Base-by-base conservation (phyloP, 371 early-diverging fungal species). In the Rhizopus delemar region DNA sequence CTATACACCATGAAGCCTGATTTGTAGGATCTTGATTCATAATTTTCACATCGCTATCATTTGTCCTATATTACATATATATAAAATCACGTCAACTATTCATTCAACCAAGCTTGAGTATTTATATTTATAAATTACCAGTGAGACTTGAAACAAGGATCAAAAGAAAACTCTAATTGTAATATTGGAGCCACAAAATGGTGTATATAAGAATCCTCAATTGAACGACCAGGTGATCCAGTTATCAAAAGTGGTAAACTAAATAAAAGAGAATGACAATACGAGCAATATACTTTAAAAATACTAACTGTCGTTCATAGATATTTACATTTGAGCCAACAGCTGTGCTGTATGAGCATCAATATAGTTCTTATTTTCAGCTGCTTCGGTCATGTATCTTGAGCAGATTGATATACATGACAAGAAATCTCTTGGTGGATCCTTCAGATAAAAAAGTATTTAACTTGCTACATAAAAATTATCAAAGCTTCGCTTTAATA, bases 191-290 rank as follows among this genome's bases (percentile, higher is more conserved):
- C 13, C 16, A 46, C 6, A 28, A 16, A 41, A 41, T 54, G 46
- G 5, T 54, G 50, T 11, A 60, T 54, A 49, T 38, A 28, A 6
- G 41, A 49, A 33, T 53, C 55, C 34, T 60, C 50, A 15, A 60
- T 48, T 32, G 60, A 60, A 49, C 50, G 28, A 54, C 54, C 54
- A 39, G 60, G 60, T 11, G 49, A 49, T 39, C 41, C 54, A 54
- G 48, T 41, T 46, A 60, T 33, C 36, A 59, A 59, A 12, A 46
- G 34, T 52, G 59, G 46, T 12, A 59, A 22, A 33, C 51, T 51
- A 59, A 57, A 22, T 22, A 49, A 36, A 57, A 35, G 49, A 12
- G 38, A n/a, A 57, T 49, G 35, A 57, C 48, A 48, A 48, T 41
- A 57, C 11, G 38, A 38, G 38, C 38, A 50, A 22, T 48, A 38